Conservation (phyloP, 768 basidiomycete species). For the Pluteus cervinus region DNA sequence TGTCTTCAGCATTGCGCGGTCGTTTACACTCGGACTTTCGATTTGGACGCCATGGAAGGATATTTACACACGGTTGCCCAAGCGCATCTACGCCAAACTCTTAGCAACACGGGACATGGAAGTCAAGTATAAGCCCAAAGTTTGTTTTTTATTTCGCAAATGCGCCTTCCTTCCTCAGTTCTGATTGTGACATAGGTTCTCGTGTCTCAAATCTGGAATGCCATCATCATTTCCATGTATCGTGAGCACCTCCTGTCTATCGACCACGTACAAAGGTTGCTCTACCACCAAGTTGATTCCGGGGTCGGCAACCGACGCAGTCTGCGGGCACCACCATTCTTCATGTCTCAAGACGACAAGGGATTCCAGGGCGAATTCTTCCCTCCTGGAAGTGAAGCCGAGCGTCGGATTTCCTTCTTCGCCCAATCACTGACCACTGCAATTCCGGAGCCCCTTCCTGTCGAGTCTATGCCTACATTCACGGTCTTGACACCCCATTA, state of each 20-base stretch:
- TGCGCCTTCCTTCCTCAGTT: no score
- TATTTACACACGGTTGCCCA: constrained; percentile 92
- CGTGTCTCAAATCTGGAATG: constrained; percentile 99
- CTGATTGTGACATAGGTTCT: constrained; percentile 56
- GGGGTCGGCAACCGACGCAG: constrained; percentile 80
- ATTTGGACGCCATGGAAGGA: constrained; percentile 99
- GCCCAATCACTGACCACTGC: constrained; percentile 96
- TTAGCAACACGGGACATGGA: constrained; percentile 95
- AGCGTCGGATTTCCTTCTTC: constrained; percentile 97
- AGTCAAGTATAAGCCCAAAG: constrained; percentile 99
- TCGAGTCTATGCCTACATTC: constrained; percentile 99
- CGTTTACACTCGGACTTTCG: constrained; percentile 86
- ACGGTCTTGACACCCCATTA: constrained; percentile 98
- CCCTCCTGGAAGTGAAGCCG: constrained; percentile 91
- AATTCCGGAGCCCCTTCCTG: constrained; percentile 88
- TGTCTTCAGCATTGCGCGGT: constrained; percentile 82
- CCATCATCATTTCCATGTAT: constrained; percentile 99
- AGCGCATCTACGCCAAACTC: constrained; percentile 94
- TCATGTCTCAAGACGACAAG: constrained; percentile 92
- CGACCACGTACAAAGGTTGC: constrained; percentile 95
- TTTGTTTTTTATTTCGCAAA: constrained; percentile 23
- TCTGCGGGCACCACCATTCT: constrained; percentile 94
- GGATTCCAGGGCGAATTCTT: constrained; percentile 81
- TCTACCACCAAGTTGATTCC: constrained; percentile 93
- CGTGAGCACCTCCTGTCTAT: constrained; percentile 98